Conservation (phyloP, 805 yeast genomes). For the Candida tallmaniae region DNA sequence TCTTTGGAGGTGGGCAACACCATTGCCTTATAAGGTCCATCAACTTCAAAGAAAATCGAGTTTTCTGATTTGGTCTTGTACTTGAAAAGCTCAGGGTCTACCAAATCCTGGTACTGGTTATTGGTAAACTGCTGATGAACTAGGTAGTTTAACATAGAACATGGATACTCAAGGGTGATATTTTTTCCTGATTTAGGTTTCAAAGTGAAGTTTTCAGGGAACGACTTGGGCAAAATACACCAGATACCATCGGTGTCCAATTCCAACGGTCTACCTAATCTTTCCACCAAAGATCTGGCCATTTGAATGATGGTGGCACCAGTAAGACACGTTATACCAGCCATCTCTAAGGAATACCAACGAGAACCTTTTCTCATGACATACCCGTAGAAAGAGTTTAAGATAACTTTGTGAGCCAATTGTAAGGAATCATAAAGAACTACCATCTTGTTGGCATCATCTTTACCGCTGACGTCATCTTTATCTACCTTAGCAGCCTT, state of each 20-base stretch:
- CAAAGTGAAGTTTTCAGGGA: slow-evolving; percentile 84
- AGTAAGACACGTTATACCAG: slow-evolving; percentile 96
- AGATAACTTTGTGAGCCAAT: slow-evolving; percentile 92
- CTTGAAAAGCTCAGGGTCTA: slow-evolving; percentile 60
- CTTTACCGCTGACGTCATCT: slow-evolving; percentile 57
- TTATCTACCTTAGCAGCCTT: slow-evolving; percentile 51
- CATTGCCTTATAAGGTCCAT: slow-evolving; percentile 98
- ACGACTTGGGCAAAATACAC: slow-evolving; percentile 93
- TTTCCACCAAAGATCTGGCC: slow-evolving; percentile 88
- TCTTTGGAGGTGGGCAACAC: slow-evolving; percentile 94
- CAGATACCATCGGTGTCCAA: slow-evolving; percentile 99
- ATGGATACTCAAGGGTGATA: slow-evolving; percentile 80
- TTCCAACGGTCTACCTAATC: slow-evolving; percentile 92
- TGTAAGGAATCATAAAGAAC: slow-evolving; percentile 92
- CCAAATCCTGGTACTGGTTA: slow-evolving; percentile 86
- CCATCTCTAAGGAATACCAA: slow-evolving; percentile 99
- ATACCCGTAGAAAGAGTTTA: slow-evolving; percentile 95
- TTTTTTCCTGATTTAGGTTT: slow-evolving; percentile 73
- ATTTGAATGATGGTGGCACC: slow-evolving; percentile 98
- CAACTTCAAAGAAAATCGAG: slow-evolving; percentile 95
- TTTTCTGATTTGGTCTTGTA: slow-evolving; percentile 84
- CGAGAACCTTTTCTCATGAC: slow-evolving; percentile 99
- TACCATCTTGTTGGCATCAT: slow-evolving; percentile 92
- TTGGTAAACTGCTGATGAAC: slow-evolving; percentile 92
- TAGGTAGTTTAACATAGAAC: slow-evolving; percentile 90